phyloP scores from a whole-genome alignment of 2,329 filamentous ascomycete genomes.

The Ophiocordyceps robertsii region DNA sequence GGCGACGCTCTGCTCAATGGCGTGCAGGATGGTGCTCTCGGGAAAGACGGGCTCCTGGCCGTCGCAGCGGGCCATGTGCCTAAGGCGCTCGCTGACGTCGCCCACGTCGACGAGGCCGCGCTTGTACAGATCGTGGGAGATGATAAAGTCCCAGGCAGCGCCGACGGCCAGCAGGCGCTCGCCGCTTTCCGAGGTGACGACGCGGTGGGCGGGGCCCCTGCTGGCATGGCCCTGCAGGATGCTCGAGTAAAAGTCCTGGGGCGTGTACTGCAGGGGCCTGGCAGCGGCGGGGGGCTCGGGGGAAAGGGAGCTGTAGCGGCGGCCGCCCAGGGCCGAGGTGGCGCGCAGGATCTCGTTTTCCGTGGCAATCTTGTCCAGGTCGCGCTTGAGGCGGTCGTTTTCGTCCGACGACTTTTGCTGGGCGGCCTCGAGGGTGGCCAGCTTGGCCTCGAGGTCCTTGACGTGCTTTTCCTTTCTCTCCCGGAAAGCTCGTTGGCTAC shows the following conservation, averaged over 20 bases:
- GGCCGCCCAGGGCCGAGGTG: slow-evolving; percentile 39
- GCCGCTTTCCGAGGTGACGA: slow-evolving; percentile 51
- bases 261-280: slow-evolving; percentile 58
- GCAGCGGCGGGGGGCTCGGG: slow-evolving; percentile 35
- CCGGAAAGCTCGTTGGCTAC: slow-evolving; percentile 85
- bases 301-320: slow-evolving; percentile 23
- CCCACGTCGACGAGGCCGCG: slow-evolving; percentile 69
- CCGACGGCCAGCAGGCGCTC: slow-evolving; percentile 60
- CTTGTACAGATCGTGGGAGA: slow-evolving; percentile 63
- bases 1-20: slow-evolving; percentile 67
- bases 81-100: slow-evolving; percentile 67
- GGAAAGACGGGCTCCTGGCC: slow-evolving; percentile 81
- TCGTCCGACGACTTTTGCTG: slow-evolving; percentile 62
- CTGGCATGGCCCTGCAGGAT: slow-evolving; percentile 48
- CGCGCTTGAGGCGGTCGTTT: slow-evolving; percentile 74
- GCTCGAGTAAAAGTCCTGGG: slow-evolving; percentile 57
- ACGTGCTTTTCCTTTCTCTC: slow-evolving; percentile 93
- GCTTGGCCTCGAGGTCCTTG: slow-evolving; percentile 80
- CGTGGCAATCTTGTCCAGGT: slow-evolving; percentile 71
- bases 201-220: slow-evolving; percentile 53
- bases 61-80: slow-evolving; percentile 64
- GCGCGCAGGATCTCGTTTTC: slow-evolving; percentile 89
- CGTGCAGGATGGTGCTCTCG: slow-evolving; percentile 56
- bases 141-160: slow-evolving; percentile 83
- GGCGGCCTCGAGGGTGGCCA: slow-evolving; percentile 62